Conservation (phyloP, 306 rosid species). For the Lathyrus tuberosus region DNA sequence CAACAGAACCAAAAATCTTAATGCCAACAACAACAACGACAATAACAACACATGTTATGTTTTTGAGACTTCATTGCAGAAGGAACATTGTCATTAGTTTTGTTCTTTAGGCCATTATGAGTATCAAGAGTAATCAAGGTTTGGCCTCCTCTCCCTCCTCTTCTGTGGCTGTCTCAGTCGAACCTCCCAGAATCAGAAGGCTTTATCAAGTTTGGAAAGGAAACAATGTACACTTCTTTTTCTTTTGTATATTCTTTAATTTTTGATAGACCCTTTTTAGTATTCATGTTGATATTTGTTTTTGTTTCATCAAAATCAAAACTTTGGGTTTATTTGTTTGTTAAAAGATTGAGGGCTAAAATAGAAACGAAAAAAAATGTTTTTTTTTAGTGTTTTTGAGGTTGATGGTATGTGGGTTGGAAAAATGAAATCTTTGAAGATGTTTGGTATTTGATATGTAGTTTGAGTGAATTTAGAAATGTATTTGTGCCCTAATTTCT, state of each 20-base stretch:
- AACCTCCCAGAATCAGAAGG: conserved; percentile 43
- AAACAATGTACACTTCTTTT: conserved; percentile 54
- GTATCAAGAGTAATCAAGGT: neutral
- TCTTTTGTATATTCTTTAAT: no score
- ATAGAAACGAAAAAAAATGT: neutral
- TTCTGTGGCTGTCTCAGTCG: conserved; percentile 33
- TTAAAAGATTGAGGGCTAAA: neutral
- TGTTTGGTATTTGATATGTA: neutral
- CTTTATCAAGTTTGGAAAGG: conserved; percentile 79
- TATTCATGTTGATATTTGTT: neutral
- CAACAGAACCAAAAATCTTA: conserved; percentile 24
- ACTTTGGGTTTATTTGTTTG: conserved; percentile 2
- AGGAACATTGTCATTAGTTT: conserved; percentile 6
- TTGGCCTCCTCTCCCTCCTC: conserved; percentile 48
- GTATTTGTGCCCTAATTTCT: neutral
- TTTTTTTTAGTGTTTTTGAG: neutral
- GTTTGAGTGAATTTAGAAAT: conserved; percentile 4
- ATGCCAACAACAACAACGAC: neutral
- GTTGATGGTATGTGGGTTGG: neutral
- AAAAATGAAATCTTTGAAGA: neutral
- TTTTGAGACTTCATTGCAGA: conserved; percentile 34
- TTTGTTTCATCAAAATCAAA: conserved; percentile 10
- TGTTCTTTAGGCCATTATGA: conserved; percentile 17
- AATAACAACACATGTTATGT: conserved; percentile 24
- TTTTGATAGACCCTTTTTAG: neutral